phyloP scores from a whole-genome alignment of 2,329 filamentous ascomycete genomes.

The Zymoseptoria passerinii region DNA sequence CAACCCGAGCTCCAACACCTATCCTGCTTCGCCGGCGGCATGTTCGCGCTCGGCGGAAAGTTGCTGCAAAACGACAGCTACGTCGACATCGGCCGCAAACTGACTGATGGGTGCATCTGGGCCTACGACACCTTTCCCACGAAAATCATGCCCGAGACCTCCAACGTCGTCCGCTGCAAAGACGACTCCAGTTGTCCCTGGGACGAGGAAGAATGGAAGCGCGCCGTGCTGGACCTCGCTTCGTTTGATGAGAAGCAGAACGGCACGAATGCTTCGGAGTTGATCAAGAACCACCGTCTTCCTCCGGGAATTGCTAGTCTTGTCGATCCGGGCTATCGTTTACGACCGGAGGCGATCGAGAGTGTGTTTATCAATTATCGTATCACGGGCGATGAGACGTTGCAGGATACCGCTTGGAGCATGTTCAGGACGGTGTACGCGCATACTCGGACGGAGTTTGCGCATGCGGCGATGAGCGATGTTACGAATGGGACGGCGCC shows the following conservation, averaged over 20 bases:
- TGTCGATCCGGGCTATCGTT: conserved; percentile 52
- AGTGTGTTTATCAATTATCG: conserved; percentile 72
- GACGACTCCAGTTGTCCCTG: conserved; percentile 33
- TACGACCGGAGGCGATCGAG: conserved; percentile 72
- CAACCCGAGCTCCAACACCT: conserved; percentile 50
- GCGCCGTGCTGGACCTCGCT: conserved; percentile 31
- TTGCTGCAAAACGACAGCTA: conserved; percentile 50
- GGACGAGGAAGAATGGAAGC: conserved; percentile 40
- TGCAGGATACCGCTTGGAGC: conserved; percentile 62
- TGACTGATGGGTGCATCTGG: conserved; percentile 58
- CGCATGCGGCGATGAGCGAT: conserved; percentile 58
- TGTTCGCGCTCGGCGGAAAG: conserved; percentile 59
- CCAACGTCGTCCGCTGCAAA: conserved; percentile 42
- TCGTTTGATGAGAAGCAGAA: conserved; percentile 17
- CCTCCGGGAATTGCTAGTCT: conserved; percentile 50
- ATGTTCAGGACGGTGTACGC: conserved; percentile 61
- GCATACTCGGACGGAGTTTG: conserved; percentile 53
- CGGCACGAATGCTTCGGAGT: conserved; percentile 22
- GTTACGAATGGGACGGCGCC: conserved; percentile 45
- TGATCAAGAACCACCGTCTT: conserved; percentile 39
- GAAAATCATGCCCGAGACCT: conserved; percentile 55
- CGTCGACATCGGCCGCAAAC: conserved; percentile 47
- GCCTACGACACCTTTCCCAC: conserved; percentile 50
- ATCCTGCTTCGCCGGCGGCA: conserved; percentile 62
- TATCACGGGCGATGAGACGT: conserved; percentile 57